phyloP scores from a whole-genome alignment of 78 protist genomes.

The Cyanophora paradoxa region DNA sequence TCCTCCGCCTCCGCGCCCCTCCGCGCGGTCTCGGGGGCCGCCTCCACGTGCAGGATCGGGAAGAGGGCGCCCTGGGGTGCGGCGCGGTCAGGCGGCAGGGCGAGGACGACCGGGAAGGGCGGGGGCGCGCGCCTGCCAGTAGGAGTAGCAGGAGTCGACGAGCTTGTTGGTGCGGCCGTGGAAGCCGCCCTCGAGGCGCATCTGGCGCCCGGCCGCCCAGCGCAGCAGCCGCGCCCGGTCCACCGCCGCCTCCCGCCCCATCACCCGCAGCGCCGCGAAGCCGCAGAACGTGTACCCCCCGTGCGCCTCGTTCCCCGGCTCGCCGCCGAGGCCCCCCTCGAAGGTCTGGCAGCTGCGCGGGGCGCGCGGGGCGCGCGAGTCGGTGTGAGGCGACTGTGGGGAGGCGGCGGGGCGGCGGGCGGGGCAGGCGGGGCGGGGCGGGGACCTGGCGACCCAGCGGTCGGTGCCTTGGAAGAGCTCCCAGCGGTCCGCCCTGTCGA shows the following conservation, averaged over 20 bases:
- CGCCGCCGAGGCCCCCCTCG: constrained; percentile 93
- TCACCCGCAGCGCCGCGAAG: background rate
- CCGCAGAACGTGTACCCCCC: constrained; percentile 97
- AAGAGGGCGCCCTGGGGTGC: background rate
- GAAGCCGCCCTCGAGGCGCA: constrained; percentile 88
- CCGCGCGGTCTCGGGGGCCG: too few species aligned
- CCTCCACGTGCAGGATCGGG: background rate
- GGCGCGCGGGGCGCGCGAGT: background rate
- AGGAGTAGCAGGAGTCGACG: constrained; percentile 94
- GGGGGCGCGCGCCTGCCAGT: constrained; percentile 82
- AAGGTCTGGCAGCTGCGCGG: constrained; percentile 86
- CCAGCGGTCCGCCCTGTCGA: too few species aligned
- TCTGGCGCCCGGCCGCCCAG: constrained; percentile 83
- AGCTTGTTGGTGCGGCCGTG: constrained; percentile 95
- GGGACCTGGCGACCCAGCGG: constrained; percentile 51
- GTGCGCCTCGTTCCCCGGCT: constrained; percentile 92
- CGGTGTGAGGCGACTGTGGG: background rate
- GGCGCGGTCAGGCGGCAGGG: background rate
- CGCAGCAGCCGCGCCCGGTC: constrained; percentile 2
- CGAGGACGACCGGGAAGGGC: background rate
- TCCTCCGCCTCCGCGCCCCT: background rate
- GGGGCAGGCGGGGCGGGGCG: background rate
- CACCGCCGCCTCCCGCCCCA: background rate
- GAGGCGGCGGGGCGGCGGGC: background rate
- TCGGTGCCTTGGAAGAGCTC: constrained; percentile 41